Conservation (phyloP, 257 asterid species). For the Nicotiana noctiflora region DNA sequence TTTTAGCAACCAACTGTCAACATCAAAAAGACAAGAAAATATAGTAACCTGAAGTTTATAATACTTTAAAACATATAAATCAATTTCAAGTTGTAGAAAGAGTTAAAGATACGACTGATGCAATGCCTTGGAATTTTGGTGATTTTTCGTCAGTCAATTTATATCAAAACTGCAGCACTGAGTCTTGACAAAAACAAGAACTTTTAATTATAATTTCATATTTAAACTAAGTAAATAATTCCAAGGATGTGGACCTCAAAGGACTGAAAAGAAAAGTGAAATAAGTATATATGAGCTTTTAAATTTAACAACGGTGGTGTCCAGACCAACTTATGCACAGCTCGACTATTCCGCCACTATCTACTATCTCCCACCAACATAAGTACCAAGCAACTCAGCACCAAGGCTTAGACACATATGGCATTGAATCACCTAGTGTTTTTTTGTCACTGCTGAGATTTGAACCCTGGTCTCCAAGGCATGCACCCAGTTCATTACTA, state of each 20-base stretch:
- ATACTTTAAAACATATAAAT: neutral
- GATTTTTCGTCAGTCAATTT: neutral
- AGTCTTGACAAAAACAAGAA: neutral
- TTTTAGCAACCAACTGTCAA: conserved; percentile 20
- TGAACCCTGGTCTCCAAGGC: neutral
- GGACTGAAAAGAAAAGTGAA: neutral
- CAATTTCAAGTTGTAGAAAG: conserved; percentile 2
- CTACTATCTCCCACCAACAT: neutral
- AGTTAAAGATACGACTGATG: neutral
- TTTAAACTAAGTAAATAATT: neutral
- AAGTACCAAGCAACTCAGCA: neutral
- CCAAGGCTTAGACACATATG: neutral
- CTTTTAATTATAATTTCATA: neutral
- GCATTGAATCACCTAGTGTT: neutral
- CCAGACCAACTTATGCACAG: neutral
- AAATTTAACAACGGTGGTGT: neutral
- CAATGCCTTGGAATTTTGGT: neutral
- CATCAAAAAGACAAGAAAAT: conserved; percentile 1
- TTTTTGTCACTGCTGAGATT: neutral
- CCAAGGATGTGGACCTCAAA: neutral
- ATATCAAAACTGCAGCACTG: neutral
- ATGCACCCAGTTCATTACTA: neutral
- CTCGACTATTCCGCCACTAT: neutral
- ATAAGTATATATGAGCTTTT: neutral
- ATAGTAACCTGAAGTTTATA: neutral